These are phyloP conservation scores for Agrocybe pediades DNA, from an alignment of 768 basidiomycete genomes.

Conservation along the genomic window DNA sequence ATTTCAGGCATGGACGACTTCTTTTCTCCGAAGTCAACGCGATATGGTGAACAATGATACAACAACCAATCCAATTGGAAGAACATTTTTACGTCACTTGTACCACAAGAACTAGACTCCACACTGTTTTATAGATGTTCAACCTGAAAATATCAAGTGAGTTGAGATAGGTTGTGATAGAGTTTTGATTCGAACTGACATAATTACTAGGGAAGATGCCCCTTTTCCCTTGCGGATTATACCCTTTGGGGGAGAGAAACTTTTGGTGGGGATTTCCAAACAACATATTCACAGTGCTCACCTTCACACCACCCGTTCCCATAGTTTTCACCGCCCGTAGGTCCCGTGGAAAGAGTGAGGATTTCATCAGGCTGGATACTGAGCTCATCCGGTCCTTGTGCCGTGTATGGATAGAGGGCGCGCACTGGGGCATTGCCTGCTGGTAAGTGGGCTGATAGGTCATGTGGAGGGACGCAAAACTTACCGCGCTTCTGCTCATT, in stretches of 20 bases:
- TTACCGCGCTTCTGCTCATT: slow-evolving; percentile 53
- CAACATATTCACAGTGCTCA: slow-evolving; percentile 22
- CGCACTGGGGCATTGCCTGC: slow-evolving; percentile 53
- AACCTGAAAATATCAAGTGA: slow-evolving; percentile 40
- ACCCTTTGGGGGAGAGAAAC: slow-evolving; percentile 47
- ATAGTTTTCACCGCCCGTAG: slow-evolving; percentile 63
- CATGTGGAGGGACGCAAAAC: slow-evolving; percentile 17
- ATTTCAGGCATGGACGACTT: not conserved
- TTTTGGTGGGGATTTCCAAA: slow-evolving; percentile 10
- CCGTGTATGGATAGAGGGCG: slow-evolving; percentile 77
- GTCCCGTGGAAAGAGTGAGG: slow-evolving; percentile 65
- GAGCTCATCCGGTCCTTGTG: slow-evolving; percentile 75
- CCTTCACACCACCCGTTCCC: slow-evolving; percentile 91
- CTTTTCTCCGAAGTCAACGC: no score
- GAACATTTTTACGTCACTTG: no score
- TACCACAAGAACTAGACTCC: no score
- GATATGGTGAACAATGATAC: not conserved
- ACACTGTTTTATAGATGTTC: slow-evolving; percentile 38
- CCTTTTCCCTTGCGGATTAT: slow-evolving; percentile 58
- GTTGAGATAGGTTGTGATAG: slow-evolving; percentile 3
- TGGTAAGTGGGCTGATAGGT: slow-evolving; percentile 4
- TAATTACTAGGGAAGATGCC: slow-evolving; percentile 91
- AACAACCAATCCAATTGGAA: not conserved
- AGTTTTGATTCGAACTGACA: slow-evolving; percentile 50
- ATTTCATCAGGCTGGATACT: slow-evolving; percentile 59